A percentile compares a stretch with the other conserved stretches of the same genome.
These are phyloP conservation scores for Podaxis sp. DNA, from an alignment of 768 basidiomycete genomes.

Conservation along the genomic window DNA sequence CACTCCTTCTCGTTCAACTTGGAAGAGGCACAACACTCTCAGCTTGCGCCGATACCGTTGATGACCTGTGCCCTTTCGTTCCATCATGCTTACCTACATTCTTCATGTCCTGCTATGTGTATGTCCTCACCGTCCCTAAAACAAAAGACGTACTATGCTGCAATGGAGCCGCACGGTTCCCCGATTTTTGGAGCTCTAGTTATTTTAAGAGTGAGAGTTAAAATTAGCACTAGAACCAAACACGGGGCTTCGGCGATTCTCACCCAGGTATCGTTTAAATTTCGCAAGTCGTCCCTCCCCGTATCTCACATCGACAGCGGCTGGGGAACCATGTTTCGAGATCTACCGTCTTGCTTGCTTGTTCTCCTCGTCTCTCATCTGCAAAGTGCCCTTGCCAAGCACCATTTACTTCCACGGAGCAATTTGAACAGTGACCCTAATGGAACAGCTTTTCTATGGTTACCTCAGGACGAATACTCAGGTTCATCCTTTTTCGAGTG, in stretches of 20 bases:
- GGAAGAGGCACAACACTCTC: constrained; percentile 99
- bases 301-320: not conserved
- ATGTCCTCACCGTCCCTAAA: constrained; percentile 2
- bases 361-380: constrained; percentile 12
- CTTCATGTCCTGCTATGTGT: constrained; percentile 25
- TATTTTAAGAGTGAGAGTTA: not conserved
- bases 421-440: constrained; percentile 42
- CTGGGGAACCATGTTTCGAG: not conserved
- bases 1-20: constrained; percentile 84
- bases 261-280: not conserved
- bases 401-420: constrained; percentile 20
- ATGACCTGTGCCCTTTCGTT: constrained; percentile 31
- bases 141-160: constrained; percentile 3
- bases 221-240: not conserved
- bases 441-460: constrained; percentile 60
- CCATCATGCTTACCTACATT: constrained; percentile 23
- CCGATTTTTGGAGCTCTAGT: not conserved
- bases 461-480: constrained; percentile 64
- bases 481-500: constrained; percentile 75
- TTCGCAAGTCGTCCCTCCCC: not conserved
- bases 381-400: not conserved
- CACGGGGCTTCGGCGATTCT: constrained; percentile 4
- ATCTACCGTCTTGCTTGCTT: constrained; percentile 14
- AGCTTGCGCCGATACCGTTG: constrained; percentile 87
- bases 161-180: not conserved